Percentiles rank a stretch among this genome's conserved stretches.
phyloP scores from a whole-genome alignment of 306 rosid genomes.

The Glycyrrhiza uralensis region DNA sequence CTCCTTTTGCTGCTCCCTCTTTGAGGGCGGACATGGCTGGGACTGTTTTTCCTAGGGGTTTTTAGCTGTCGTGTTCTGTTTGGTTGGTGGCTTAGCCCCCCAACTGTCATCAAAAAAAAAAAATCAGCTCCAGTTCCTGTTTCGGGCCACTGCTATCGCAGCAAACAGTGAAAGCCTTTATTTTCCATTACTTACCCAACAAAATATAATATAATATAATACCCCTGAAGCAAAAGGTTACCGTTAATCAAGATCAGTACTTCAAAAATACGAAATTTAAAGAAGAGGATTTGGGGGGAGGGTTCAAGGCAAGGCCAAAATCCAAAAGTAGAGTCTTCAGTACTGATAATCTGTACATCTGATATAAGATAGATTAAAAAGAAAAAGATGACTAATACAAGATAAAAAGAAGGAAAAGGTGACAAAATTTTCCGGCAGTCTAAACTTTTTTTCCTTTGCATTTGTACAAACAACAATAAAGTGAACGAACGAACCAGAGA shows the following conservation, averaged over 20 bases:
- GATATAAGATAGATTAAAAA: slow-evolving; percentile 18
- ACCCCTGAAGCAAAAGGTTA: background rate
- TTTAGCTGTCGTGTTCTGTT: too few relatives aligned
- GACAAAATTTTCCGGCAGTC: slow-evolving; percentile 84
- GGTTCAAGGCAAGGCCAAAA: background rate
- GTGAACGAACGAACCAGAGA: slow-evolving; percentile 37
- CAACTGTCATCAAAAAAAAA: too few relatives aligned
- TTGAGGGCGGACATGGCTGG: too few relatives aligned
- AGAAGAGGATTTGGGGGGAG: background rate
- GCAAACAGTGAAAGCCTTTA: background rate
- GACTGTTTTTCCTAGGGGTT: too few relatives aligned
- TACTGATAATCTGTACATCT: slow-evolving; percentile 62
- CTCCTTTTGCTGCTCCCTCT: too few relatives aligned
- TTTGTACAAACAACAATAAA: slow-evolving; percentile 55
- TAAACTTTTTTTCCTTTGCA: slow-evolving; percentile 19
- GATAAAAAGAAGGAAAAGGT: slow-evolving; percentile 25
- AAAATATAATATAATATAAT: too few relatives aligned
- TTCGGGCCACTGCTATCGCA: slow-evolving; percentile 6
- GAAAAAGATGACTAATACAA: slow-evolving; percentile 20
- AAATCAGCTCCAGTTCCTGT: background rate
- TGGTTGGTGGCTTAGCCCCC: too few relatives aligned
- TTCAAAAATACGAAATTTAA: background rate
- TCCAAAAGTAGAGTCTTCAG: slow-evolving; percentile 33
- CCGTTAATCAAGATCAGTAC: background rate
- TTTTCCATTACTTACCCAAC: background rate